Percentiles rank a stretch among this genome's conserved stretches.
These are phyloP conservation scores for Massospora cicadina DNA, from an alignment of 371 early-diverging fungal genomes.

Conservation along the genomic window DNA sequence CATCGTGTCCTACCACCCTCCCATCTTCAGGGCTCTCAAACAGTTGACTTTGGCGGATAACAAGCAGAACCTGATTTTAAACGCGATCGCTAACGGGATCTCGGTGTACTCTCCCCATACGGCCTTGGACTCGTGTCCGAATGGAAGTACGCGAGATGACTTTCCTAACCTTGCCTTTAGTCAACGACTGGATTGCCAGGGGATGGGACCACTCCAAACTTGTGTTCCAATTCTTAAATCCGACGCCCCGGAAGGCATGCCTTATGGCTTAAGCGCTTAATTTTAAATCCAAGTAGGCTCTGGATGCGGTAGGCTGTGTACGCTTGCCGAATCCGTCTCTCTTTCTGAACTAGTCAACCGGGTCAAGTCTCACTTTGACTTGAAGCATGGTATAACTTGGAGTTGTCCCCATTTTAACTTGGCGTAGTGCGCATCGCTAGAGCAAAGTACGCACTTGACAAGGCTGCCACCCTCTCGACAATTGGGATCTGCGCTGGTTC, in stretches of 20 bases:
- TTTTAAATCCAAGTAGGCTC: conserved; percentile 33
- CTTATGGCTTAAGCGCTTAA: not conserved
- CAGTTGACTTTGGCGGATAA: conserved; percentile 48
- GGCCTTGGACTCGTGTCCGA: conserved; percentile 66
- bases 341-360: conserved; percentile 33
- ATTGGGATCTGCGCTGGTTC: no score
- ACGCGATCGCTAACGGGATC: conserved; percentile 66
- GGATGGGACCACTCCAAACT: conserved; percentile 32
- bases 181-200: conserved; percentile 69
- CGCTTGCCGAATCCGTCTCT: conserved; percentile 32
- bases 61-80: conserved; percentile 65
- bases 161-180: conserved; percentile 18
- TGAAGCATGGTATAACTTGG: conserved; percentile 32
- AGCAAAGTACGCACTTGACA: no score
- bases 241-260: conserved; percentile 33
- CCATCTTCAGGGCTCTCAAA: conserved; percentile 81
- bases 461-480: no score
- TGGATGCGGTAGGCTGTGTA: conserved; percentile 56
- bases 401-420: no score
- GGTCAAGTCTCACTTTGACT: conserved; percentile 40
- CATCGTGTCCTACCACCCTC: conserved; percentile 91
- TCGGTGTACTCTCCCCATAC: conserved; percentile 96
- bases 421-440: no score
- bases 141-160: conserved; percentile 38
- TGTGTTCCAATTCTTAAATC: conserved; percentile 29